These are phyloP conservation scores for Cicer judaicum DNA, from an alignment of 306 rosid species.

Conservation along the genomic window DNA sequence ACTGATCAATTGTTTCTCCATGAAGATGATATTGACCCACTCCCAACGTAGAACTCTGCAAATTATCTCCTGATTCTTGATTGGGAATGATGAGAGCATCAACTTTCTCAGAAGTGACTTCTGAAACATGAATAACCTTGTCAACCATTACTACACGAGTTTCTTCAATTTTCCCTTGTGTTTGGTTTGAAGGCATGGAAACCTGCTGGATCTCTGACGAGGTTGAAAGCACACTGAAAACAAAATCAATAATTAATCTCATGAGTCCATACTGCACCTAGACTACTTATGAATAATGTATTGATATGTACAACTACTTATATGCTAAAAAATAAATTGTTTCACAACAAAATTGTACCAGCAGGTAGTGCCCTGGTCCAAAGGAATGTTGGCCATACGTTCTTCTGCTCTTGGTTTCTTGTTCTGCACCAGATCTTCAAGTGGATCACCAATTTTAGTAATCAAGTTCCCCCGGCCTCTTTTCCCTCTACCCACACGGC, in stretches of 20 bases:
- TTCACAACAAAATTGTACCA: constrained; percentile 47
- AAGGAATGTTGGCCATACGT: constrained; percentile 40
- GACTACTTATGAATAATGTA: constrained; percentile 3
- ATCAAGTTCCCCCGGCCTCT: constrained; percentile 58
- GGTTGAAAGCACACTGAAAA: constrained; percentile 62
- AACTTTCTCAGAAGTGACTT: constrained; percentile 64
- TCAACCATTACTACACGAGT: constrained; percentile 61
- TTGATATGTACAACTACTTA: constrained; percentile 24
- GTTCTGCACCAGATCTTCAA: constrained; percentile 47
- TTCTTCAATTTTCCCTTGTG: constrained; percentile 57
- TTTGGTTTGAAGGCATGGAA: constrained; percentile 53
- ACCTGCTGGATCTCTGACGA: constrained; percentile 52
- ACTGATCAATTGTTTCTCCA: constrained; percentile 41
- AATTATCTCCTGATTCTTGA: constrained; percentile 39
- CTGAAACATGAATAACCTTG: constrained; percentile 65
- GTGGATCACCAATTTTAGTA: constrained; percentile 45
- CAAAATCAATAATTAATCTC: constrained; percentile 24
- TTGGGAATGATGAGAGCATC: constrained; percentile 40
- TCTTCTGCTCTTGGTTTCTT: constrained; percentile 72
- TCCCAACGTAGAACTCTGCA: constrained; percentile 40
- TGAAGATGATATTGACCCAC: constrained; percentile 34
- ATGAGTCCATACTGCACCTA: constrained; percentile 18
- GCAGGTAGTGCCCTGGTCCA: constrained; percentile 48
- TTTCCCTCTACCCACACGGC: constrained; percentile 60
- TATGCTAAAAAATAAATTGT: constrained; percentile 30